Base-by-base conservation (phyloP, 2,329 filamentous ascomycete genomes). In the Drechslerella coelobrocha region DNA sequence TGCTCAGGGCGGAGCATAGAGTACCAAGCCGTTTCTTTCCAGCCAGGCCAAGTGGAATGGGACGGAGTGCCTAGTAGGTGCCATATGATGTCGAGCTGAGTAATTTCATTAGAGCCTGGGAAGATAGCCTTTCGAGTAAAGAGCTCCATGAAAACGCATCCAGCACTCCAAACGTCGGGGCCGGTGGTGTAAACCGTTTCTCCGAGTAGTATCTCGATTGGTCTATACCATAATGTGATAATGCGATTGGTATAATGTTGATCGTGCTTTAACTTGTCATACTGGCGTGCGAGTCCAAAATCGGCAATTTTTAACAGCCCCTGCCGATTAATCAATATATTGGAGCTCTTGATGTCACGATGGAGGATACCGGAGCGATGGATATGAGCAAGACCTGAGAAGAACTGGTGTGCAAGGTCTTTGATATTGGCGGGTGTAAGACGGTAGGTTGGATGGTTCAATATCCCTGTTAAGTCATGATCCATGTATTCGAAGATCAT, bases 401-500 rank as follows among this genome's bases (percentile, higher is more conserved):
- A 97, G 73, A 99, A 85, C 77, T 99, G 94, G 77, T 88, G 90
- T 0, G 92, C 91, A 31, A 99, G 84, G 77, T 99, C 88, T 79
- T 99, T 99, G 80, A 92, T 95, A 78, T 97, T 92, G 0, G 89
- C 86, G 2, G 87, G 81, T 37, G 94, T 89, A 12, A 99, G 85
- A 68, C 88, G 88, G 80, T 96, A 99, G 0, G 89, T 89, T 0
- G 94, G 94, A 77, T 99, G 94, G 76, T 97, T 97, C 71, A 99
- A 85, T 29, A 99, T 83, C 12, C 94, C 94, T 1, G 94, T 99
- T 71, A 99, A 82, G 78, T 99, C 94, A 78, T 99, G 94, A 1
- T 94, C 93, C 29, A 97, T 84, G 77, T 99, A 99, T 78, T 99
- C 94, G 74, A 99, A 99, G 2, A 99, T 94, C 94, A 99, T 99